Evolutionary conservation across 1,284 basidiomycete species (phyloP), one percentile per base, ranked within the genome.

Genomic region (Xerocomus minutiporus): DNA sequence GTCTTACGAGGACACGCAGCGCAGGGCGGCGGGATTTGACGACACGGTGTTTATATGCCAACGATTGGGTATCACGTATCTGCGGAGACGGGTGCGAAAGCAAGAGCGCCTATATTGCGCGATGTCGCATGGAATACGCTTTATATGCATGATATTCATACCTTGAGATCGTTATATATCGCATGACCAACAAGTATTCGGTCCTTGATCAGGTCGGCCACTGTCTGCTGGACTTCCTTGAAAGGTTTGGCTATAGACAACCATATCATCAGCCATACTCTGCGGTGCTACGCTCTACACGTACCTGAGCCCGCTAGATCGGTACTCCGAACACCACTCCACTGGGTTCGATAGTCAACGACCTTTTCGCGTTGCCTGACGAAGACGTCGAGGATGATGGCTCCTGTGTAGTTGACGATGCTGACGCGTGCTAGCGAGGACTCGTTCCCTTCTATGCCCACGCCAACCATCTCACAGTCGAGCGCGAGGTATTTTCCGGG

Each of bases 401-500:
- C 83, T 0, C 96, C 96, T 62, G 93, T 78, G 67, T 85, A 97
- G 69, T 98, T 97, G 55, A 98, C 93, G 40, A 98, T 71, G 43
- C 89, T 93, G 51, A 97, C 92, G 41, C 95, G 86, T 1, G 96
- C 96, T 2, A 98, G 77, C 0, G 87, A 86, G 0, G 89, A 93
- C 66, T 97, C 68, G 58, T 49, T 80, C 9, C 93, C 94, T 31
- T 88, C 78, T 8, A 84, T 79, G 0, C 95, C 94, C 6, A 98
- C 83, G 1, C 95, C 95, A 4, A 99, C 96, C 95, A 99, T 98
- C 72, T 99, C 95, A 62, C 95, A 97, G 69, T 98, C 95, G 41
- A 98, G 75, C 0, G 92, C 86, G 29, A 96, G 71, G 58, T 88
- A 93, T 67, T 83, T 86, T 46, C 89, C 91, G 1, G 84, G 81